phyloP scores from a whole-genome alignment of 768 basidiomycete species.

The Suillus subaureus region DNA sequence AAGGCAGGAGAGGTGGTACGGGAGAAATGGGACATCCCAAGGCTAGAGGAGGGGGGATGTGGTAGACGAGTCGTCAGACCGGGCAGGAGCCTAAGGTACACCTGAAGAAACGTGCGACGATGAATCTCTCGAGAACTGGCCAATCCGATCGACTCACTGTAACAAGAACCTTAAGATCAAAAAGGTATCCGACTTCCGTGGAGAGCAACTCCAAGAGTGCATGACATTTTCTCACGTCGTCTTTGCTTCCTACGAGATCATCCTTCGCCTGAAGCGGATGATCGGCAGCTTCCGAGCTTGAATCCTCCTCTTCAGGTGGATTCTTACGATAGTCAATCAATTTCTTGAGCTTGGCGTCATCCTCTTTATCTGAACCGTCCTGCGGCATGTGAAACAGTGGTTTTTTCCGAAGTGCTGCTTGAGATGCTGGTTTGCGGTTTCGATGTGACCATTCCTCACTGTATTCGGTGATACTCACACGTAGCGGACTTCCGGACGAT shows the following conservation, averaged over 20 bases:
- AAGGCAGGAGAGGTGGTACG: slow-evolving; percentile 44
- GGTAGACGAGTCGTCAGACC: slow-evolving; percentile 39
- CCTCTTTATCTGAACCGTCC: slow-evolving; percentile 23
- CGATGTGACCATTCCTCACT: background rate
- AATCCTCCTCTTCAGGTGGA: background rate
- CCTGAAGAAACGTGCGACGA: slow-evolving; percentile 40
- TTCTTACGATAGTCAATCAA: background rate
- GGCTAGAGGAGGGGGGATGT: slow-evolving; percentile 23
- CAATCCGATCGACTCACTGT: slow-evolving; percentile 48
- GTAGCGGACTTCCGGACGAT: slow-evolving; percentile 4
- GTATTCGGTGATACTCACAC: background rate
- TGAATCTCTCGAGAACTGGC: background rate
- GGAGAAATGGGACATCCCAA: slow-evolving; percentile 31
- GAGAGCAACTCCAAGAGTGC: slow-evolving; percentile 83
- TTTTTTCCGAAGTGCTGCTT: background rate
- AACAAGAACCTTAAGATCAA: slow-evolving; percentile 77
- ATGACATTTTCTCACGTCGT: slow-evolving; percentile 59
- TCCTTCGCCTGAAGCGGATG: background rate
- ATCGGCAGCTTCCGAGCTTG: background rate
- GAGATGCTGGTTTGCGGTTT: background rate
- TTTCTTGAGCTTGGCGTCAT: slow-evolving; percentile 8
- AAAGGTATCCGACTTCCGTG: slow-evolving; percentile 83
- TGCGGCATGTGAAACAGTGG: slow-evolving; percentile 21
- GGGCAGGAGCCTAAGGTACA: slow-evolving; percentile 64
- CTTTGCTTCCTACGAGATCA: slow-evolving; percentile 33